phyloP scores from a whole-genome alignment of 2,329 filamentous ascomycete species.

The Ophiosphaerella herpotricha region DNA sequence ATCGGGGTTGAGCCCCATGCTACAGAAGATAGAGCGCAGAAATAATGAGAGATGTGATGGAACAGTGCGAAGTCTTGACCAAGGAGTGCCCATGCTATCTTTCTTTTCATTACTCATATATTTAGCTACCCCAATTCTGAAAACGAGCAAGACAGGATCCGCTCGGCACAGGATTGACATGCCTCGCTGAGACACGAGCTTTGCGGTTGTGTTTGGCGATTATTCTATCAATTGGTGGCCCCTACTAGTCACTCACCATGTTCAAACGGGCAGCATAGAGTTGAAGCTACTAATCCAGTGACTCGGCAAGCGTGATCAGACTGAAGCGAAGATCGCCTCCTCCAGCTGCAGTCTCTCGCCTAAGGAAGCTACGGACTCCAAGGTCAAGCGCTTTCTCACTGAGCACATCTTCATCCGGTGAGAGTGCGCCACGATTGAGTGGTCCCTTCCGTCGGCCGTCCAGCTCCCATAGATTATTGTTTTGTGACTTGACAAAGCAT shows the following conservation, averaged over 20 bases:
- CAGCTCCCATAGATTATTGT: constrained; percentile 76
- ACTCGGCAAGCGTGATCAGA: constrained; percentile 64
- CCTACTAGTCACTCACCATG: not conserved
- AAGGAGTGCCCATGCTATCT: not conserved
- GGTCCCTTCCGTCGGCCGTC: constrained; percentile 77
- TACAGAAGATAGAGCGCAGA: not conserved
- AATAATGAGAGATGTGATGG: not conserved
- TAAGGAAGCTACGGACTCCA: constrained; percentile 67
- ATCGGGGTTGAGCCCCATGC: not conserved
- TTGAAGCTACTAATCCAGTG: constrained; percentile 49
- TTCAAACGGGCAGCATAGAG: too few relatives aligned
- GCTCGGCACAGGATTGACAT: constrained; percentile 10
- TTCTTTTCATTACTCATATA: not conserved
- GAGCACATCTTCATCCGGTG: constrained; percentile 54
- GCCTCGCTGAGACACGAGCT: constrained; percentile 15
- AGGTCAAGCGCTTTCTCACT: constrained; percentile 75
- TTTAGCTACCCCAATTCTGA: constrained; percentile 12
- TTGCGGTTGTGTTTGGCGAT: not conserved
- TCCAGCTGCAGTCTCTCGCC: constrained; percentile 58
- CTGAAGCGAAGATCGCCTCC: constrained; percentile 67
- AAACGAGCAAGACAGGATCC: constrained; percentile 27
- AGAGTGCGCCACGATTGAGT: constrained; percentile 61
- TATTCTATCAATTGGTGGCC: not conserved
- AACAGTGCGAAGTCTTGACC: not conserved
- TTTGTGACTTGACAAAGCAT: constrained; percentile 80